phyloP scores from a whole-genome alignment of 257 asterid species.

The Solanum gandarillasii region DNA sequence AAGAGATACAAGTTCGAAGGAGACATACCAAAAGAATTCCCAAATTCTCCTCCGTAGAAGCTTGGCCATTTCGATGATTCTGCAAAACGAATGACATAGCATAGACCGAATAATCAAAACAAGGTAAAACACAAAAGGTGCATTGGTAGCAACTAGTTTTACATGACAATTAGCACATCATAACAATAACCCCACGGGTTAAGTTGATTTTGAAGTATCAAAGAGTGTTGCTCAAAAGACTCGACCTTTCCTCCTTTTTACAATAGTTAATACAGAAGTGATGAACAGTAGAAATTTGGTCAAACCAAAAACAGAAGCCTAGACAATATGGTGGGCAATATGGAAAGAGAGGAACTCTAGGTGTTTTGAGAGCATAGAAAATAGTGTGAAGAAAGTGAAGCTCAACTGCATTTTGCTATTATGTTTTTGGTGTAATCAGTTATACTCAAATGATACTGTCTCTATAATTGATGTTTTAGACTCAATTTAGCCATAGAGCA shows the following conservation, averaged over 20 bases:
- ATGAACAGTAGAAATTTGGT: neutral
- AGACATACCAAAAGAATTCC: constrained; percentile 76
- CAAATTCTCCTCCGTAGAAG: constrained; percentile 71
- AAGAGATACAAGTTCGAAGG: neutral
- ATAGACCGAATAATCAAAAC: neutral
- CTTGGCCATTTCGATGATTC: constrained; percentile 37
- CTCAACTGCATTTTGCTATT: no score
- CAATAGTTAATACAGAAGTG: neutral
- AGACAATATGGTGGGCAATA: neutral
- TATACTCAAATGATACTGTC: no score
- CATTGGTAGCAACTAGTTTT: neutral
- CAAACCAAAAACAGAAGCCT: neutral
- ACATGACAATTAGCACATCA: neutral
- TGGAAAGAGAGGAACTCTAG: no score
- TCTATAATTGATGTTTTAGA: no score
- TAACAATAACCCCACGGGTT: neutral
- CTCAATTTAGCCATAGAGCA: no score
- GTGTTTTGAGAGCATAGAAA: no score
- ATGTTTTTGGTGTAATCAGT: no score
- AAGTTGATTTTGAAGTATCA: neutral
- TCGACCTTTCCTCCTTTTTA: neutral
- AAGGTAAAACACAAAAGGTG: neutral
- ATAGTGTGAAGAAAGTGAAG: no score
- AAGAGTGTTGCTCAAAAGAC: neutral
- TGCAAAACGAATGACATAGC: constrained; percentile 20